Evolutionary conservation across 176 grass and related monocot genomes (phyloP).

Genomic region (Dactylis glomerata): DNA sequence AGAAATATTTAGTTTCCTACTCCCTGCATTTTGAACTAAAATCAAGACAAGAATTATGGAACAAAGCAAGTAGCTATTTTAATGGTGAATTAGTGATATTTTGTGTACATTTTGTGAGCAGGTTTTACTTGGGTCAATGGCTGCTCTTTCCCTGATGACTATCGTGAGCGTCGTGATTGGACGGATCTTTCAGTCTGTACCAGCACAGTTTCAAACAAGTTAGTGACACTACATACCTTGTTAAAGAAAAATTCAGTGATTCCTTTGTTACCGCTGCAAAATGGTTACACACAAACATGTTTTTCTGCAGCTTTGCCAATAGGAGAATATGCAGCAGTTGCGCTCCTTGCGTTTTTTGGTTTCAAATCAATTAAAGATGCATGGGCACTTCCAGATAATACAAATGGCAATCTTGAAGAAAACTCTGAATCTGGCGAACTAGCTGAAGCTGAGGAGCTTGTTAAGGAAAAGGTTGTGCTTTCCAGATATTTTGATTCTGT

Average conservation of each 20-base stretch:
- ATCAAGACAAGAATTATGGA: no score
- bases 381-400: slow-evolving; percentile 56
- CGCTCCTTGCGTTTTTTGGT: slow-evolving; percentile 87
- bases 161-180: slow-evolving; percentile 87
- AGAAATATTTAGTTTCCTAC: not conserved
- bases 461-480: slow-evolving; percentile 86
- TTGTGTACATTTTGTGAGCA: slow-evolving; percentile 33
- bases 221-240: slow-evolving; percentile 8
- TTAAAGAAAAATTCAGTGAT: not conserved
- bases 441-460: slow-evolving; percentile 93
- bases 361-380: slow-evolving; percentile 97
- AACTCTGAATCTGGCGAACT: slow-evolving; percentile 79
- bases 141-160: slow-evolving; percentile 89
- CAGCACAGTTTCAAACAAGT: slow-evolving; percentile 97
- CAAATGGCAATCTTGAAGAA: slow-evolving; percentile 34
- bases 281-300: slow-evolving; percentile 7
- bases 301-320: slow-evolving; percentile 76
- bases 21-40: no score
- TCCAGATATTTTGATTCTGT: not conserved
- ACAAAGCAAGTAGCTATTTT: slow-evolving; percentile 1
- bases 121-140: slow-evolving; percentile 90
- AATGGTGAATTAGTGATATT: slow-evolving; percentile 2
- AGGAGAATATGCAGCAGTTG: slow-evolving; percentile 91
- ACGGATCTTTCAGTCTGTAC: slow-evolving; percentile 80
- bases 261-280: not conserved